Conservation (phyloP, 805 yeast genomes). For the Candida mattraensis region DNA sequence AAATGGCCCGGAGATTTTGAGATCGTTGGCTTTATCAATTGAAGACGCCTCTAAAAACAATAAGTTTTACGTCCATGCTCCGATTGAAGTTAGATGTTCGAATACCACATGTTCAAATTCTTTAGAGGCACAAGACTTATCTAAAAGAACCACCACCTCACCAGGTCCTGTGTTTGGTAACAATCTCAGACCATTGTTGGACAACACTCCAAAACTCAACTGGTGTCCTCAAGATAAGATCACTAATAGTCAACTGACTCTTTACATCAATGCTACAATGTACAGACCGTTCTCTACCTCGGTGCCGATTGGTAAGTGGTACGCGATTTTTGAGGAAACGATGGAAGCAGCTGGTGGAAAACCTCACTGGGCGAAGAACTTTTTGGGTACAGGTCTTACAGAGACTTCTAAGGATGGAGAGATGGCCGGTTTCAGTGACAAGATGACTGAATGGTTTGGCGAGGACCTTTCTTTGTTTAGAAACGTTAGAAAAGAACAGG, state of each 20-base stretch:
- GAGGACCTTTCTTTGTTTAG: slow-evolving; percentile 62
- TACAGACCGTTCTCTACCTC: slow-evolving; percentile 86
- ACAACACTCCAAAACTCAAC: slow-evolving; percentile 69
- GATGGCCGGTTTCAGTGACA: slow-evolving; percentile 76
- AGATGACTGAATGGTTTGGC: slow-evolving; percentile 79
- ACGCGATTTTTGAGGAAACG: slow-evolving; percentile 73
- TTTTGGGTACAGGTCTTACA: slow-evolving; percentile 54
- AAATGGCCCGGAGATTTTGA: slow-evolving; percentile 71
- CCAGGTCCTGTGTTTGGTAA: slow-evolving; percentile 87
- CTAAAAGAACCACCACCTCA: slow-evolving; percentile 49
- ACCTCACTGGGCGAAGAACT: slow-evolving; percentile 99
- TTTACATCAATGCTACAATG: slow-evolving; percentile 91
- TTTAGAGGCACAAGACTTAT: slow-evolving; percentile 44
- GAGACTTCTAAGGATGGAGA: slow-evolving; percentile 59
- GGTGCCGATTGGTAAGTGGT: slow-evolving; percentile 80
- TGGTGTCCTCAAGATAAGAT: slow-evolving; percentile 54
- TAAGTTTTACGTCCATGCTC: slow-evolving; percentile 87
- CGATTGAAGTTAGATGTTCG: slow-evolving; percentile 91
- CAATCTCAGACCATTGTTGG: slow-evolving; percentile 75
- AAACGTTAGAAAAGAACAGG: slow-evolving; percentile 61
- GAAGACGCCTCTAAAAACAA: slow-evolving; percentile 55
- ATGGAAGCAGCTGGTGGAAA: slow-evolving; percentile 80
- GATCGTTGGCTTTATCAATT: slow-evolving; percentile 61
- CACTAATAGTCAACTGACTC: slow-evolving; percentile 74
- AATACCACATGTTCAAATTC: slow-evolving; percentile 61